Evolutionary conservation across 164 flowering plant species (phyloP).

Genomic region (Amborella trichopoda): DNA sequence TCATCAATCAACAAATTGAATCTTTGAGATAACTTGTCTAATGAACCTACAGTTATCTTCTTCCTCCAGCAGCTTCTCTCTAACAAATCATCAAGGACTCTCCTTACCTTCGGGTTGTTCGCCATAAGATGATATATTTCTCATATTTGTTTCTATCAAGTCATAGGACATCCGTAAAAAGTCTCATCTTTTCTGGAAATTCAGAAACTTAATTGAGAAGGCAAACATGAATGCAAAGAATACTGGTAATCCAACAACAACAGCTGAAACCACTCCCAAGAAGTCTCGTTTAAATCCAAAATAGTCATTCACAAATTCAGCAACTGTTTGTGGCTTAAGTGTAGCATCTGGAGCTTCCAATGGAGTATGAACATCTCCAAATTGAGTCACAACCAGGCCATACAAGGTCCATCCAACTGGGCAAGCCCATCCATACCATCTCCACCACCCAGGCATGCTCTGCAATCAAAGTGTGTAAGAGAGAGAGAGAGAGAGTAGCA

Average conservation of each 20-base stretch:
- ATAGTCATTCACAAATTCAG: slow-evolving; percentile 18
- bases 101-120: too few species aligned
- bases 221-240: slow-evolving; percentile 41
- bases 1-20: too few species aligned
- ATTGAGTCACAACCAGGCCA: slow-evolving; percentile 30
- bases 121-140: too few species aligned
- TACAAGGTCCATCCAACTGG: slow-evolving; percentile 54
- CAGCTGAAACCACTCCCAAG: slow-evolving; percentile 25
- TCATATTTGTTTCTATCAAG: too few species aligned
- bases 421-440: slow-evolving; percentile 47
- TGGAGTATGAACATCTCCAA: slow-evolving; percentile 15
- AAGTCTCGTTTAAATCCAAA: slow-evolving; percentile 35
- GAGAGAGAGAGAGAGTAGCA: too few species aligned
- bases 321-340: slow-evolving; percentile 11
- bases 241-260: slow-evolving; percentile 21
- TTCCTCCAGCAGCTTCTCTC: too few species aligned
- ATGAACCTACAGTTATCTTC: too few species aligned
- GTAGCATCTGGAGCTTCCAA: slow-evolving; percentile 6
- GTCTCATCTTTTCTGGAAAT: slow-evolving; percentile 39
- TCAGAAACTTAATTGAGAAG: slow-evolving; percentile 33
- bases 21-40: too few species aligned
- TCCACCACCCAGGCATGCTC: slow-evolving; percentile 35
- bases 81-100: too few species aligned
- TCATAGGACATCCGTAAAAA: too few species aligned
- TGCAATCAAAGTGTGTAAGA: slow-evolving; percentile 7